phyloP scores from a whole-genome alignment of 208 protist species.

The Trypanosoma theileri region DNA sequence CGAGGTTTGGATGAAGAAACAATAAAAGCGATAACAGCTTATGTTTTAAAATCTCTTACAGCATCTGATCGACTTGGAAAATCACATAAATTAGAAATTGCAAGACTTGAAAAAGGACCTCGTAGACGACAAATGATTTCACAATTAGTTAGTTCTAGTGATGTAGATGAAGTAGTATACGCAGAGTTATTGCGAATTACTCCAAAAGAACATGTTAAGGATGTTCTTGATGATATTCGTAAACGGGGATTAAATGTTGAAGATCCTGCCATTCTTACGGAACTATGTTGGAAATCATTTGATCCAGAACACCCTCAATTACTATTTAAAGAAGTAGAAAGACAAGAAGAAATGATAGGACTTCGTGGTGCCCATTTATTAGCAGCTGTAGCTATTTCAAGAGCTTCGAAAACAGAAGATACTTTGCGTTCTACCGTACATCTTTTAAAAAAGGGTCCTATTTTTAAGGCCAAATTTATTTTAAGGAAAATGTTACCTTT shows the following conservation, averaged over 20 bases:
- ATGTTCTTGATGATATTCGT: slow-evolving; percentile 57
- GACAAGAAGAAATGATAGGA: slow-evolving; percentile 55
- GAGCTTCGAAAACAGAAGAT: slow-evolving; percentile 36
- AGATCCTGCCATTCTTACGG: slow-evolving; percentile 66
- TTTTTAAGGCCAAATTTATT: slow-evolving; percentile 21
- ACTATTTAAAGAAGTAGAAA: slow-evolving; percentile 67
- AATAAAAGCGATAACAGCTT: slow-evolving; percentile 33
- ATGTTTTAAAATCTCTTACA: slow-evolving; percentile 49
- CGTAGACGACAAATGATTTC: slow-evolving; percentile 44
- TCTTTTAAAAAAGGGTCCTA: slow-evolving; percentile 42
- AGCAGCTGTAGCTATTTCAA: slow-evolving; percentile 41
- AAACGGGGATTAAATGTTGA: slow-evolving; percentile 68
- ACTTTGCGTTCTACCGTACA: slow-evolving; percentile 34
- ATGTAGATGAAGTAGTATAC: slow-evolving; percentile 79
- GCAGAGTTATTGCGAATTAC: slow-evolving; percentile 68
- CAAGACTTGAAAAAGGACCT: slow-evolving; percentile 43
- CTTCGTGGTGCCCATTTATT: slow-evolving; percentile 51
- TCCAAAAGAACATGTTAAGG: slow-evolving; percentile 40
- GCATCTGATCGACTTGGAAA: slow-evolving; percentile 32
- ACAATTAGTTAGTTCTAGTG: slow-evolving; percentile 53
- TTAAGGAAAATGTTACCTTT: slow-evolving; percentile 62
- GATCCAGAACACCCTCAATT: slow-evolving; percentile 42
- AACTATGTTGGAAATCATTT: slow-evolving; percentile 53
- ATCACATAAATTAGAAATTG: slow-evolving; percentile 56
- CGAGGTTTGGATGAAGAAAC: slow-evolving; percentile 36